Evolutionary conservation across 306 rosid genomes (phyloP).

Genomic region (Vigna trinervia): DNA sequence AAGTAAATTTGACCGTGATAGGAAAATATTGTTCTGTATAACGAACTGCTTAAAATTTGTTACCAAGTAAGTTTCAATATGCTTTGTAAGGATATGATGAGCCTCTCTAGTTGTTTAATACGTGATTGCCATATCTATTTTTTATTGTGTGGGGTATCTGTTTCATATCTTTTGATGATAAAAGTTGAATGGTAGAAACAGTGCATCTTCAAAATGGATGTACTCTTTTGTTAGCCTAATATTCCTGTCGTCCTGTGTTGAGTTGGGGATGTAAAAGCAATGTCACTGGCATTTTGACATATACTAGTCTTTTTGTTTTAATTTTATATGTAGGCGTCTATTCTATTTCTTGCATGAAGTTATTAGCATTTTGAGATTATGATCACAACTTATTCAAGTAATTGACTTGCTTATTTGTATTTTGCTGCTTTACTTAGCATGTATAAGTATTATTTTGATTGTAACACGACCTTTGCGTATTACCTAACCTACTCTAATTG

Average conservation of each 20-base stretch:
- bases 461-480: neutral
- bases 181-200: slow-evolving; percentile 13
- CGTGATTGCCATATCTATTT: slow-evolving; percentile 30
- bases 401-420: neutral
- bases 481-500: neutral
- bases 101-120: slow-evolving; percentile 36
- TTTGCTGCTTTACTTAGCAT: slow-evolving; percentile 25
- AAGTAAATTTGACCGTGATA: slow-evolving; percentile 41
- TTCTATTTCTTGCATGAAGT: slow-evolving; percentile 15
- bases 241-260: neutral
- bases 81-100: slow-evolving; percentile 8
- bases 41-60: slow-evolving; percentile 56
- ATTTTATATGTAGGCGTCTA: slow-evolving; percentile 8
- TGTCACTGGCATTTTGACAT: slow-evolving; percentile 30
- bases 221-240: slow-evolving; percentile 13
- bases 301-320: neutral
- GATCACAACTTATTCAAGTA: slow-evolving; percentile 1
- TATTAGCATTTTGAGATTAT: too few species aligned
- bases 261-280: slow-evolving; percentile 28
- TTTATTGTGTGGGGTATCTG: slow-evolving; percentile 23
- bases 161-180: slow-evolving; percentile 25
- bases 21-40: slow-evolving; percentile 44
- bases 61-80: slow-evolving; percentile 57
- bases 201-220: slow-evolving; percentile 11
- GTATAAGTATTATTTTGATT: slow-evolving; percentile 14